Evolutionary conservation across 1,284 basidiomycete genomes (phyloP), one percentile per base, ranked within the genome.

Genomic region (Pseudozyma sp.): DNA sequence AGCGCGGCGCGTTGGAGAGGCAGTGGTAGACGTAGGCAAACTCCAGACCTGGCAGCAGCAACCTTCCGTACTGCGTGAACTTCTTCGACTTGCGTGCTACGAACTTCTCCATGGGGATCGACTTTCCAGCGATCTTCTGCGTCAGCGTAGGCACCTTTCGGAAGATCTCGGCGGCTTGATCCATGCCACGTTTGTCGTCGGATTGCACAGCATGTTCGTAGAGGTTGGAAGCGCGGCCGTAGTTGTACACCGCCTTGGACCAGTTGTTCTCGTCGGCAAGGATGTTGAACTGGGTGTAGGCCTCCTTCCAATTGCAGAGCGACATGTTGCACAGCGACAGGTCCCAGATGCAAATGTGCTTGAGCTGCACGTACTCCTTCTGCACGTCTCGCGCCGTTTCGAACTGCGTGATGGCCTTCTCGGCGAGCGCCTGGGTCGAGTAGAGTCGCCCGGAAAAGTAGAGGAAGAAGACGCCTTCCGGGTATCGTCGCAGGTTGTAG

Each of bases 381-480:
- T 84, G 82, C 1, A 81, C 56, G 59, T 83, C 81, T 34, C 81
- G 71, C 3, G 82, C 82, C 19, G 68, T 62, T 19, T 69, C 52
- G 63, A 80, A 83, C 50, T 80, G 79, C 17, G 65, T 59, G 48
- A 84, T 75, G 4, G 81, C 82, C 37, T 74, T 71, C 37, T 75
- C 73, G 17, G 79, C 68, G 3, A 79, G 62, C 8, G 77, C 73
- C 47, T 84, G 81, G 7, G 81, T 84, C 43, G 81, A 82, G 66
- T 84, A 81, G 37, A 84, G 78, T 42, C 82, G 79, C 4, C 82
- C 82, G 31, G 80, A 80, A 59, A 84, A 84, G 72, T 83, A 84
- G 46, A 84, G 78, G 79, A 83, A 82, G 62, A 84, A 84, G 52
- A 84, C 78, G 5, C 77, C 81, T 30, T 81, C 56, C 9, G 82